Base-by-base conservation (phyloP, 2,329 filamentous ascomycete genomes). In the Microcyclospora pomicola region DNA sequence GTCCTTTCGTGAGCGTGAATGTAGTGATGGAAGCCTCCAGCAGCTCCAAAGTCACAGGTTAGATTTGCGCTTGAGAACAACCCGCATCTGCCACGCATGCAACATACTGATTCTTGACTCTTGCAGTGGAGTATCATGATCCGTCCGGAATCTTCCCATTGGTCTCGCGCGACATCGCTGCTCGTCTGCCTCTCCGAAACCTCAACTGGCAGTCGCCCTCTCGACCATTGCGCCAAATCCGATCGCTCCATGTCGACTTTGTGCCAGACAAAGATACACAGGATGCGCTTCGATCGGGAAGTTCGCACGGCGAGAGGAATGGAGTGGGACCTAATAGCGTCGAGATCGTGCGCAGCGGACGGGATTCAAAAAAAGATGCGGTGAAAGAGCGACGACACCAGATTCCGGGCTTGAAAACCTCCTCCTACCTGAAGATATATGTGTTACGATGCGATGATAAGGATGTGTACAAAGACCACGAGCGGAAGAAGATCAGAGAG, bases 121-220 rank as follows among this genome's bases (percentile, higher is more conserved):
- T 19, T 33, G 19, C 52, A 93, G 86, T 95, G 66, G 87, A 96
- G 69, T 98, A 94, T 65, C 85, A 82, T 65, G 91, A 98, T 64
- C 88, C 91, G 37, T 82, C 84, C 57, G 80, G 82, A 53, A 73
- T 96, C 46, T 96, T 88, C 63, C 77, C 83, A 42, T 72, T 88
- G 37, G 68, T 96, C 32, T 79, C 81, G 9, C 76, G 83, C 2
- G 77, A 87, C 41, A 69, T 98, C 41, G 69, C 82, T 31, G 70
- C 81, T 31, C 80, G 83, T 38, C 71, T 96, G 0, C 91, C 91
- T 27, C 70, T 98, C 29, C 81, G 79, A 46, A 92, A 96, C 54
- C 75, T 98, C 33, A 85, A 96, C 56, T 98, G 91, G 91, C 92
- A 96, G 60, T 94, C 91, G 11, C 84, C 92, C 43, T 80, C 81